Evolutionary conservation across 148 eudicot genomes (phyloP).

Genomic region (Cornus suecica): DNA sequence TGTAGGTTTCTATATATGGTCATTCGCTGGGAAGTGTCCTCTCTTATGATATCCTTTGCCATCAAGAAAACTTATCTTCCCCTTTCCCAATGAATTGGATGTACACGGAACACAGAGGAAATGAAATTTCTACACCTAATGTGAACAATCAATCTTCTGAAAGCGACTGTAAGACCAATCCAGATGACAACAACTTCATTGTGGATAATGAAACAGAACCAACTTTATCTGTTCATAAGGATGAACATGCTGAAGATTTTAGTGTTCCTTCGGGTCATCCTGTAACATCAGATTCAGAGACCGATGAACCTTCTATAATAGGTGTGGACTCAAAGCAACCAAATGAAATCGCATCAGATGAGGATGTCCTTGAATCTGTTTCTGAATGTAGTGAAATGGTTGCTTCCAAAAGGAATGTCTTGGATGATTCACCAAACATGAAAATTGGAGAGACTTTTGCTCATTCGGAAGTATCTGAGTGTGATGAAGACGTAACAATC

Average conservation of each 20-base stretch:
- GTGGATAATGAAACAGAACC: slow-evolving; percentile 27
- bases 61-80: slow-evolving; percentile 75
- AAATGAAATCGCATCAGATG: slow-evolving; percentile 24
- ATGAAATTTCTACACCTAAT: slow-evolving; percentile 22
- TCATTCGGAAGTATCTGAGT: slow-evolving; percentile 26
- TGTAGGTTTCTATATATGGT: slow-evolving; percentile 90
- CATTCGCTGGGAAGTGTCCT: slow-evolving; percentile 98
- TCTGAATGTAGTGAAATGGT: slow-evolving; percentile 24
- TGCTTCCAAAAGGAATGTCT: slow-evolving; percentile 15
- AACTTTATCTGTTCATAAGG: slow-evolving; percentile 20
- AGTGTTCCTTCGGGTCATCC: slow-evolving; percentile 23
- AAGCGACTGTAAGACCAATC: slow-evolving; percentile 12
- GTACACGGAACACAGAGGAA: slow-evolving; percentile 41
- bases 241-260: slow-evolving; percentile 29
- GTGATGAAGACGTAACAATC: slow-evolving; percentile 38
- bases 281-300: slow-evolving; percentile 29
- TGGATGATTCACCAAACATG: slow-evolving; percentile 24
- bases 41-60: slow-evolving; percentile 94
- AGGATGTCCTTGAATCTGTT: slow-evolving; percentile 24
- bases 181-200: slow-evolving; percentile 7
- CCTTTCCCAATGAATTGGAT: slow-evolving; percentile 82
- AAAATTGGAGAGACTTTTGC: slow-evolving; percentile 21
- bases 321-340: slow-evolving; percentile 24
- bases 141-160: slow-evolving; percentile 25
- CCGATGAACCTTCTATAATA: slow-evolving; percentile 20